Evolutionary conservation across 495 filamentous ascomycete genomes (phyloP), one percentile per base, ranked within the genome.

Genomic region (Elaphomyces granulatus): DNA sequence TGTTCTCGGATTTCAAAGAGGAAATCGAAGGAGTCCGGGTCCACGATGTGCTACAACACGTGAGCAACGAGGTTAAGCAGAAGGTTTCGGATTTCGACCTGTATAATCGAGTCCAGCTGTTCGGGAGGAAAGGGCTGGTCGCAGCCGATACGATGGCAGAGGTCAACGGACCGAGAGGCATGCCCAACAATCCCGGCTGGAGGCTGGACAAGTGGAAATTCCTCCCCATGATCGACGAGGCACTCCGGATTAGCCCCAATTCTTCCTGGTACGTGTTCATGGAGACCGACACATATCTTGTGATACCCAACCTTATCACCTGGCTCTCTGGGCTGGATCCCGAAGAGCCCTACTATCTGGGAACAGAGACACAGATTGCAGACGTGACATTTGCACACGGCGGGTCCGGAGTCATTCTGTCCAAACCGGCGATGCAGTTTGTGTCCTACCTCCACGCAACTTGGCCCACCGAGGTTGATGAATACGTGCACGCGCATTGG

Each of bases 181-280:
- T 59, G 20, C 41, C 40, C 17, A 54, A 54, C 23, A 64, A 64
- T 18, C 55, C 61, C 0, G 78, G 72, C 15, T 83, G 78, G 77
- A 66, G 63, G 38, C 59, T 80, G 10, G 78, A 83, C 54, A 80
- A 78, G 50, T 81, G 74, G 66, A 83, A 81, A 54, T 81, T 81
- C 51, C 58, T 83, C 4, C 73, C 76, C 3, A 75, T 77, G 63
- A 64, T 80, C 44, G 64, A 72, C 32, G 59, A 71, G 20, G 69
- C 75, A 15, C 70, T 68, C 49, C 48, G 52, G 19, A 55, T 63
- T 52, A 54, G 58, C 9, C 67, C 68, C n/a, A 51, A 66, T 8
- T 64, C 60, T 12, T 64, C 72, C 28, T 83, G 76, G 75, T 83
- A 73, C 46, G 66, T 81, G 33, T 80, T 81, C 52, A 68, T 78